These are phyloP conservation scores for Pythium phragmitis DNA, from an alignment of 352 stramenopile species.

Conservation along the genomic window DNA sequence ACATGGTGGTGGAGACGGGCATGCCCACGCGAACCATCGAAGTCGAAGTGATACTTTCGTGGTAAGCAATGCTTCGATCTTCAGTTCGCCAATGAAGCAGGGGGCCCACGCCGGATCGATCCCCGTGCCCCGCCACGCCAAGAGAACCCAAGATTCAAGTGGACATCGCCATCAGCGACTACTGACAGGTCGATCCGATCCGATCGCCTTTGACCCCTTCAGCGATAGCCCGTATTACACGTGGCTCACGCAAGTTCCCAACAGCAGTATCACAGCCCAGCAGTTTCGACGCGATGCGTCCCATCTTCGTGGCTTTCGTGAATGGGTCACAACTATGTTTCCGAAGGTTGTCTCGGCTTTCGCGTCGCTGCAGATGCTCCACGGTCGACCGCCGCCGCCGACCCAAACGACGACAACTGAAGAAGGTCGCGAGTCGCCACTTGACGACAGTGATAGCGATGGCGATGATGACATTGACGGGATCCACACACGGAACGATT, in stretches of 20 bases:
- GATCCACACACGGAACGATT: background rate
- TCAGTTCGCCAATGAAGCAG: constrained; percentile 8
- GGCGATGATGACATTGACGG: constrained; percentile 1
- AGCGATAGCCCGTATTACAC: constrained; percentile 31
- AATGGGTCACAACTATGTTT: constrained; percentile 36
- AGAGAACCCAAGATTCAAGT: background rate
- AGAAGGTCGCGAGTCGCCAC: background rate
- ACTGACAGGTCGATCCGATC: constrained; percentile 9
- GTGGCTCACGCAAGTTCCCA: constrained; percentile 32
- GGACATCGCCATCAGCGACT: background rate
- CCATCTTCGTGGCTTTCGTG: constrained; percentile 28
- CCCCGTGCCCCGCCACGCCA: background rate
- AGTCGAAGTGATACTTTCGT: constrained; percentile 1
- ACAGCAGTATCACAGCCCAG: constrained; percentile 6
- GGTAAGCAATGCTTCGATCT: constrained; percentile 10
- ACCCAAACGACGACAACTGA: background rate
- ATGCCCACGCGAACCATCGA: background rate
- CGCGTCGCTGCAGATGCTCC: constrained; percentile 19
- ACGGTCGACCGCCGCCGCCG: constrained; percentile 1
- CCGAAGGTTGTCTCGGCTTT: constrained; percentile 28
- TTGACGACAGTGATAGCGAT: background rate
- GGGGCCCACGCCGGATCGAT: constrained; percentile 4
- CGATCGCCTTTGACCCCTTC: constrained; percentile 50
- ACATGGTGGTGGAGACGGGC: too few species aligned
- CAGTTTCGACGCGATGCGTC: constrained; percentile 22